Evolutionary conservation across 2,329 filamentous ascomycete species (phyloP).

Genomic region (Macrophomina pseudophaseolina): DNA sequence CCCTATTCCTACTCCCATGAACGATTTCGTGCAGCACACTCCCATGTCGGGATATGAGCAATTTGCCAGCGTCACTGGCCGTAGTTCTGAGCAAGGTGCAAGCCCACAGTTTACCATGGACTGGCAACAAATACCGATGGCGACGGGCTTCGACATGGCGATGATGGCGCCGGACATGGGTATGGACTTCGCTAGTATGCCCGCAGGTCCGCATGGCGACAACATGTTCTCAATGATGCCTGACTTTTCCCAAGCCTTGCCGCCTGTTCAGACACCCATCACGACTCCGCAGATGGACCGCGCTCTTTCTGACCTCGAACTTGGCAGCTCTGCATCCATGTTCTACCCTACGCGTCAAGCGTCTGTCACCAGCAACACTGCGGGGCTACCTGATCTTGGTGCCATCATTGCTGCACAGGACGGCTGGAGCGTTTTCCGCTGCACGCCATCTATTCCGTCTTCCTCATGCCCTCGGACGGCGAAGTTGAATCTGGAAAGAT

Average conservation of each 20-base stretch:
- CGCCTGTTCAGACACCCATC: constrained; percentile 51
- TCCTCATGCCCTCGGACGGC: constrained; percentile 58
- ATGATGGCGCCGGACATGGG: constrained; percentile 52
- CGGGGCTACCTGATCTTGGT: constrained; percentile 49
- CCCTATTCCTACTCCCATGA: constrained; percentile 44
- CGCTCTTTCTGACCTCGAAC: constrained; percentile 53
- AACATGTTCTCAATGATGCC: constrained; percentile 53
- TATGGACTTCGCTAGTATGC: constrained; percentile 50
- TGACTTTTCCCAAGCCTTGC: constrained; percentile 47
- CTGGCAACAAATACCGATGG: constrained; percentile 54
- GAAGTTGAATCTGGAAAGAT: constrained; percentile 55
- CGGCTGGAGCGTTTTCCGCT: constrained; percentile 59
- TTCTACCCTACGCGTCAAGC: constrained; percentile 49
- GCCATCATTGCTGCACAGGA: constrained; percentile 58
- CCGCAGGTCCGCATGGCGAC: constrained; percentile 40
- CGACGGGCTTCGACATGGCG: constrained; percentile 51
- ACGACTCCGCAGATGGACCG: constrained; percentile 55
- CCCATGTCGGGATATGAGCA: constrained; percentile 55
- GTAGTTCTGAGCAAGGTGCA: constrained; percentile 48
- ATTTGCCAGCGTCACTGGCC: constrained; percentile 46
- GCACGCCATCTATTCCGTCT: constrained; percentile 55
- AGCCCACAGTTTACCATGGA: constrained; percentile 57
- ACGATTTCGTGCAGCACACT: constrained; percentile 50
- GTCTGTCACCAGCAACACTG: constrained; percentile 38
- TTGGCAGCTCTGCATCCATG: constrained; percentile 49